phyloP scores from a whole-genome alignment of 306 rosid genomes.

The Inga leiocalycina region DNA sequence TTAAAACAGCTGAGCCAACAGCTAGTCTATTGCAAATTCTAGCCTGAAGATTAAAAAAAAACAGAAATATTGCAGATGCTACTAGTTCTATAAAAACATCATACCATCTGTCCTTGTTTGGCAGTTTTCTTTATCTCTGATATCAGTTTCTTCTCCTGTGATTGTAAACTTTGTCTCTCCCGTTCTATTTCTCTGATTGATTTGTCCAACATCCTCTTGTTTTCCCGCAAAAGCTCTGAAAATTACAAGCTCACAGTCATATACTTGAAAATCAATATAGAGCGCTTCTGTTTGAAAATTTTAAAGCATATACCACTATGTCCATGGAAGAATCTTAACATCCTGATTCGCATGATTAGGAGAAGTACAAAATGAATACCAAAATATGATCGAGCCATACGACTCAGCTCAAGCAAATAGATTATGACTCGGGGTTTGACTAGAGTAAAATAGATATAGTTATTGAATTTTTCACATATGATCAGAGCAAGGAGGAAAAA shows the following conservation, averaged over 20 bases:
- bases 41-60: no score
- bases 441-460: background rate
- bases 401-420: background rate
- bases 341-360: constrained; percentile 6
- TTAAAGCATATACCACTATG: background rate
- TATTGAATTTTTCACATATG: constrained; percentile 3
- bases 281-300: background rate
- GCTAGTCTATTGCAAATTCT: constrained; percentile 14
- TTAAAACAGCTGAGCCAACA: constrained; percentile 8
- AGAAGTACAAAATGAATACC: background rate
- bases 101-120: constrained; percentile 98
- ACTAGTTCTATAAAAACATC: constrained; percentile 20
- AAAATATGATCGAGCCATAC: background rate
- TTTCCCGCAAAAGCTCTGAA: constrained; percentile 96
- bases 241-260: constrained; percentile 28
- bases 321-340: constrained; percentile 3
- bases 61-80: background rate
- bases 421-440: background rate
- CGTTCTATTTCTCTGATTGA: constrained; percentile 97
- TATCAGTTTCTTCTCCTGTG: constrained; percentile 94
- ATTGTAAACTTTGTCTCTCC: constrained; percentile 85
- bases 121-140: constrained; percentile 96
- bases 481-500: background rate
- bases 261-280: constrained; percentile 5
- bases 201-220: constrained; percentile 97